phyloP scores from a whole-genome alignment of 129 eudicot species.

The Tanacetum coccineum region DNA sequence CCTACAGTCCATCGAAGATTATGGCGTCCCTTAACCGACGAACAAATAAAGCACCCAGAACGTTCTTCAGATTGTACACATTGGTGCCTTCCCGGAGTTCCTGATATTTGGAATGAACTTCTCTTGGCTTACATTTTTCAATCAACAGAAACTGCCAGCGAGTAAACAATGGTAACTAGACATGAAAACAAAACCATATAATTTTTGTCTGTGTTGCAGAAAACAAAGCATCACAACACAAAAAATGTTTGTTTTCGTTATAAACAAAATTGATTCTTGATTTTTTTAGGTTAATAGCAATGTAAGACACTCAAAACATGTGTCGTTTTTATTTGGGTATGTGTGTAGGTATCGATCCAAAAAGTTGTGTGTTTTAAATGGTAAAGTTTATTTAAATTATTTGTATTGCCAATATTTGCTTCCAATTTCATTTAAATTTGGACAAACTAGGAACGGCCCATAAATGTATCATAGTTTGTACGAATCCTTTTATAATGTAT shows the following conservation, averaged over 20 bases:
- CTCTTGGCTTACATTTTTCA: conserved; percentile 28
- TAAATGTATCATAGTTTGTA: too few relatives aligned
- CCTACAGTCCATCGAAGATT: conserved; percentile 28
- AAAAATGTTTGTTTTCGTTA: not conserved
- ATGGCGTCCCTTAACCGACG: conserved; percentile 35
- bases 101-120: conserved; percentile 43
- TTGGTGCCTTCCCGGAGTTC: conserved; percentile 42
- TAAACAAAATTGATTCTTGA: not conserved
- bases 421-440: not conserved
- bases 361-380: not conserved
- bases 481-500: too few relatives aligned
- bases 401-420: not conserved
- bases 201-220: not conserved
- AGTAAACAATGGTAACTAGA: not conserved
- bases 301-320: not conserved
- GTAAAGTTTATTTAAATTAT: not conserved
- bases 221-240: not conserved
- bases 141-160: not conserved
- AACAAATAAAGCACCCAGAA: conserved; percentile 25
- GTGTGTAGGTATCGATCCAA: not conserved
- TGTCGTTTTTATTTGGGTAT: not conserved
- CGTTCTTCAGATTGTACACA: conserved; percentile 36
- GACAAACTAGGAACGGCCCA: too few relatives aligned
- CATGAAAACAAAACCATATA: not conserved
- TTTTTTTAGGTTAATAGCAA: not conserved